A percentile compares a stretch with the other conserved stretches of the same genome.
Evolutionary conservation across 176 grass and related monocot species (phyloP).

Genomic region (Carex pumila): DNA sequence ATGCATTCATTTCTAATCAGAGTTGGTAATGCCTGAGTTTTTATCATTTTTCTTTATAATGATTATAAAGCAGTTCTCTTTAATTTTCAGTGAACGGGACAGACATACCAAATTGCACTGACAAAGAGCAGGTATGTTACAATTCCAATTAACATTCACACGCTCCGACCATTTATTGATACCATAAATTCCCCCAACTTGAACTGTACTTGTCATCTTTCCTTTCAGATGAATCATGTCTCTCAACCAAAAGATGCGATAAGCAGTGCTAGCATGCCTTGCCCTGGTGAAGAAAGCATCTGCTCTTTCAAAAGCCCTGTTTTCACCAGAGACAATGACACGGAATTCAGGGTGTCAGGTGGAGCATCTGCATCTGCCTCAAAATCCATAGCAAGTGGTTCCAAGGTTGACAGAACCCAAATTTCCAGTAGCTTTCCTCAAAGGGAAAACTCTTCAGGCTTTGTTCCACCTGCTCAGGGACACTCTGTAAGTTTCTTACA

Average conservation of each 20-base stretch:
- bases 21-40: background rate
- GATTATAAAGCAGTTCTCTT: slow-evolving; percentile 14
- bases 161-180: background rate
- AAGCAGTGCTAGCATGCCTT: slow-evolving; percentile 38
- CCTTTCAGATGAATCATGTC: slow-evolving; percentile 23
- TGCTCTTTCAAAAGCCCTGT: slow-evolving; percentile 64
- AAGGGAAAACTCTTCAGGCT: slow-evolving; percentile 34
- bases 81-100: slow-evolving; percentile 33
- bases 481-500: slow-evolving; percentile 48
- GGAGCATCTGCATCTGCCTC: slow-evolving; percentile 35
- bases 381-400: slow-evolving; percentile 45
- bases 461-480: slow-evolving; percentile 32
- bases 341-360: slow-evolving; percentile 49
- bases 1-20: slow-evolving; percentile 1
- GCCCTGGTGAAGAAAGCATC: slow-evolving; percentile 75
- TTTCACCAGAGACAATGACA: slow-evolving; percentile 33
- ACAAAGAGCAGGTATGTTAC: slow-evolving; percentile 38
- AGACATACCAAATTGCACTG: slow-evolving; percentile 17
- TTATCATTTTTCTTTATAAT: slow-evolving; percentile 20
- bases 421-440: slow-evolving; percentile 33
- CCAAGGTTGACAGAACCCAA: slow-evolving; percentile 31
- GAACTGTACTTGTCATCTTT: slow-evolving; percentile 20
- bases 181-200: slow-evolving; percentile 2
- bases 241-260: slow-evolving; percentile 41
- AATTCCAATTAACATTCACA: background rate